These are phyloP conservation scores for Sporormia fimetaria DNA, from an alignment of 495 filamentous ascomycete genomes.

Conservation along the genomic window DNA sequence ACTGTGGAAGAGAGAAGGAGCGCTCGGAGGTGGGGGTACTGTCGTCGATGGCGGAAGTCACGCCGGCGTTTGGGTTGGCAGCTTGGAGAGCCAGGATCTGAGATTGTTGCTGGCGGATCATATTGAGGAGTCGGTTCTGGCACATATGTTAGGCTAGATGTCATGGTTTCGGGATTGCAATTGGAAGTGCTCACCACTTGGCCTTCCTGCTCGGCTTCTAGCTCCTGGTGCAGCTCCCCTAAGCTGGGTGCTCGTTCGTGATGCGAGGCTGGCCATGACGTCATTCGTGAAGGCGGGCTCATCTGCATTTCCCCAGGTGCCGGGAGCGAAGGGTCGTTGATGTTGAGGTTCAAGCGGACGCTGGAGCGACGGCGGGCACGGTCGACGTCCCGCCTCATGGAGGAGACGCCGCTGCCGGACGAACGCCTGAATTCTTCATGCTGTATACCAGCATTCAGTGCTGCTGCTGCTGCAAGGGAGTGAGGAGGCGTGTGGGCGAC, in stretches of 20 bases:
- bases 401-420: slow-evolving; percentile 40
- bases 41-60: slow-evolving; percentile 42
- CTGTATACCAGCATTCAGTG: slow-evolving; percentile 59
- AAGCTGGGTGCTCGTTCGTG: slow-evolving; percentile 62
- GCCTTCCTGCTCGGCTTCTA: slow-evolving; percentile 90
- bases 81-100: slow-evolving; percentile 53
- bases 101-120: slow-evolving; percentile 79
- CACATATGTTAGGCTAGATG: slow-evolving; percentile 2
- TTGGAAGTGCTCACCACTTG: slow-evolving; percentile 57
- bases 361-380: slow-evolving; percentile 52
- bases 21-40: slow-evolving; percentile 55
- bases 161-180: not conserved
- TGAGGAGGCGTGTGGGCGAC: slow-evolving; percentile 49
- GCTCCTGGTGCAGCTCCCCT: slow-evolving; percentile 89
- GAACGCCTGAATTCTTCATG: slow-evolving; percentile 48
- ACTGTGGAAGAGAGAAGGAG: slow-evolving; percentile 41
- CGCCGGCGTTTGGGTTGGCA: slow-evolving; percentile 37
- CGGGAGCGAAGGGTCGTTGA: slow-evolving; percentile 54
- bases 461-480: slow-evolving; percentile 56
- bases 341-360: slow-evolving; percentile 60
- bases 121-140: slow-evolving; percentile 75
- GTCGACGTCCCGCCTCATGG: slow-evolving; percentile 44
- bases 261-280: slow-evolving; percentile 24
- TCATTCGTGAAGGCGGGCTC: slow-evolving; percentile 14
- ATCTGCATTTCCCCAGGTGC: slow-evolving; percentile 49